Conservation (phyloP, 192 early-diverging fungal genomes). For the Entophlyctis helioformis region DNA sequence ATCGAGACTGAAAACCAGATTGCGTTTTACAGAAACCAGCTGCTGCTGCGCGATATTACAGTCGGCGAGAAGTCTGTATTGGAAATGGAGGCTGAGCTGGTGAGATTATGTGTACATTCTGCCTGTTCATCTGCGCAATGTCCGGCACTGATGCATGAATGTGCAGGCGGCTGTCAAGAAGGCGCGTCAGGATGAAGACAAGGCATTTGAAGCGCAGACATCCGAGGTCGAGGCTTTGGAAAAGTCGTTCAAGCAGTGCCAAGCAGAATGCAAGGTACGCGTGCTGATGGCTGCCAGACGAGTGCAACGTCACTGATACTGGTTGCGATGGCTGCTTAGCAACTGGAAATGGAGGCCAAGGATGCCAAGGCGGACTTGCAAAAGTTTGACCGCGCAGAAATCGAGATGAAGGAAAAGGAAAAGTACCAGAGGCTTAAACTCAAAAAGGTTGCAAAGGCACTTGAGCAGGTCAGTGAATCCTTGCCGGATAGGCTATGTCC, state of each 20-base stretch:
- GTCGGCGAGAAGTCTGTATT: too few relatives aligned
- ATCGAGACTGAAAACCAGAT: too few relatives aligned
- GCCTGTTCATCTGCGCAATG: slow-evolving; percentile 18
- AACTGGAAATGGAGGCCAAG: slow-evolving; percentile 35
- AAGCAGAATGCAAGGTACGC: too few relatives aligned
- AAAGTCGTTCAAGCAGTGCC: too few relatives aligned
- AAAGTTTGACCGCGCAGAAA: slow-evolving; percentile 45
- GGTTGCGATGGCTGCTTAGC: neutral
- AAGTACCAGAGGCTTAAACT: slow-evolving; percentile 67
- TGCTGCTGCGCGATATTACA: too few relatives aligned
- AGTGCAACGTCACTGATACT: too few relatives aligned
- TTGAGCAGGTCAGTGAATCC: slow-evolving; percentile 55
- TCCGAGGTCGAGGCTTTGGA: slow-evolving; percentile 70
- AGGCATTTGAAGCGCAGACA: slow-evolving; percentile 41
- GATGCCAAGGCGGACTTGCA: slow-evolving; percentile 46
- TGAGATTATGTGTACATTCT: neutral
- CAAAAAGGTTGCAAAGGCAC: slow-evolving; percentile 59
- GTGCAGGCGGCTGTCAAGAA: neutral
- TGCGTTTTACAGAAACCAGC: too few relatives aligned
- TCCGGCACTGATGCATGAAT: neutral
- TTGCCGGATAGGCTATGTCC: too few relatives aligned
- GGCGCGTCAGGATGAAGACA: neutral
- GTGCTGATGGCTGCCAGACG: too few relatives aligned
- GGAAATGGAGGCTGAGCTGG: too few relatives aligned
- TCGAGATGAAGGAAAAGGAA: slow-evolving; percentile 75